These are phyloP conservation scores for Hyaloperonospora arabidopsidis DNA, from an alignment of 352 stramenopile species.

Conservation along the genomic window DNA sequence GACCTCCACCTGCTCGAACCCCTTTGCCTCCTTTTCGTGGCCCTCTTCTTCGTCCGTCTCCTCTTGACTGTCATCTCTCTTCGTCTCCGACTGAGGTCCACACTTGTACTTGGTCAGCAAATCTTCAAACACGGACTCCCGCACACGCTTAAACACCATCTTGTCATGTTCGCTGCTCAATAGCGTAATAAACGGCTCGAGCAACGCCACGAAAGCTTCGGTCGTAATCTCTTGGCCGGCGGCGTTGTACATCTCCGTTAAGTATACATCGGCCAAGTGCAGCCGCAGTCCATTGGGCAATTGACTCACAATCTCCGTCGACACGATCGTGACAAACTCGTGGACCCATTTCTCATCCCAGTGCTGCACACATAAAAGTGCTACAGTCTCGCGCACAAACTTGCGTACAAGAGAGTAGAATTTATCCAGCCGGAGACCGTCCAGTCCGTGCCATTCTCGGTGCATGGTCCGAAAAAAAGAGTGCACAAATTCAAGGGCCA, in stretches of 20 bases:
- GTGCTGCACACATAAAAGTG: constrained; percentile 47
- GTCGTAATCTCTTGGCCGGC: constrained; percentile 45
- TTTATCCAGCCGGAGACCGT: constrained; percentile 78
- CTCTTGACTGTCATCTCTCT: constrained; percentile 35
- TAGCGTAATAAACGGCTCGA: constrained; percentile 79
- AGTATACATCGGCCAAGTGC: constrained; percentile 68
- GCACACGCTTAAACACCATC: constrained; percentile 71
- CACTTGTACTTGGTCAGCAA: constrained; percentile 69
- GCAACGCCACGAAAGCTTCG: constrained; percentile 54
- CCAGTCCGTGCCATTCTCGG: constrained; percentile 79
- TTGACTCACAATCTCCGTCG: constrained; percentile 63
- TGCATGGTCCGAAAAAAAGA: constrained; percentile 83
- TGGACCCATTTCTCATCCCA: constrained; percentile 43
- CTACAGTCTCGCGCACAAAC: constrained; percentile 63
- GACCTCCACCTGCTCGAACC: constrained; percentile 59
- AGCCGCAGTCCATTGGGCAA: constrained; percentile 75
- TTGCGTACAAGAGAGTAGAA: constrained; percentile 82
- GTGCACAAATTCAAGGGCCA: constrained; percentile 64
- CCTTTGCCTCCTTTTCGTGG: constrained; percentile 45
- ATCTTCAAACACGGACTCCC: constrained; percentile 62
- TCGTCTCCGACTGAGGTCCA: constrained; percentile 35
- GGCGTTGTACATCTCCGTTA: constrained; percentile 55
- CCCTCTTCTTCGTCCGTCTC: constrained; percentile 44
- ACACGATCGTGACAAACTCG: constrained; percentile 56
- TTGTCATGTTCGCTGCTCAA: constrained; percentile 74